Evolutionary conservation across 306 rosid species (phyloP).

Genomic region (Hippophae rhamnoides): DNA sequence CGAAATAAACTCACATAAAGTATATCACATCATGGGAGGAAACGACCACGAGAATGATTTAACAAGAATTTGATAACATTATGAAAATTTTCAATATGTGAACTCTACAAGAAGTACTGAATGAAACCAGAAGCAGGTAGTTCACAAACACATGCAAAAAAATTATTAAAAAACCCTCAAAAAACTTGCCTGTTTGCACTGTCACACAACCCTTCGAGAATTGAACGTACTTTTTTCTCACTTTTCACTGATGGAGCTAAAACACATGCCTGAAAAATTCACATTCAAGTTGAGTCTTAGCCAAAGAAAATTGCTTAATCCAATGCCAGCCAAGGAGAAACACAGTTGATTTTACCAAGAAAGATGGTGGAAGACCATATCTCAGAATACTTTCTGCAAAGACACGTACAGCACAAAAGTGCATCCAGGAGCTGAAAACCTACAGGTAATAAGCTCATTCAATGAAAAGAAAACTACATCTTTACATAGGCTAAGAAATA

Average conservation of each 20-base stretch:
- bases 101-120: no score
- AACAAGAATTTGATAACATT: no score
- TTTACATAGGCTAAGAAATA: no score
- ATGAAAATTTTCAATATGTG: no score
- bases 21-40: no score
- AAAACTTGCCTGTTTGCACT: slow-evolving; percentile 67
- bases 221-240: slow-evolving; percentile 81
- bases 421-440: slow-evolving; percentile 99
- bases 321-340: slow-evolving; percentile 16
- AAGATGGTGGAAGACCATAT: slow-evolving; percentile 87
- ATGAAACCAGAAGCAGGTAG: no score
- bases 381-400: slow-evolving; percentile 89
- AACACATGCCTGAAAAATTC: slow-evolving; percentile 66
- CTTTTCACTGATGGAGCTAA: slow-evolving; percentile 62
- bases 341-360: slow-evolving; percentile 47
- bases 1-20: no score
- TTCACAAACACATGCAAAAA: neutral
- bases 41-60: no score
- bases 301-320: slow-evolving; percentile 9
- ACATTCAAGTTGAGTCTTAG: slow-evolving; percentile 14
- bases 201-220: slow-evolving; percentile 72
- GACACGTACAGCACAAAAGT: slow-evolving; percentile 71
- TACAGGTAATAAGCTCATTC: slow-evolving; percentile 23
- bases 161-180: slow-evolving; percentile 7
- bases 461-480: slow-evolving; percentile 1